Conservation (phyloP, 2,329 filamentous ascomycete genomes). For the Periconia sp. region DNA sequence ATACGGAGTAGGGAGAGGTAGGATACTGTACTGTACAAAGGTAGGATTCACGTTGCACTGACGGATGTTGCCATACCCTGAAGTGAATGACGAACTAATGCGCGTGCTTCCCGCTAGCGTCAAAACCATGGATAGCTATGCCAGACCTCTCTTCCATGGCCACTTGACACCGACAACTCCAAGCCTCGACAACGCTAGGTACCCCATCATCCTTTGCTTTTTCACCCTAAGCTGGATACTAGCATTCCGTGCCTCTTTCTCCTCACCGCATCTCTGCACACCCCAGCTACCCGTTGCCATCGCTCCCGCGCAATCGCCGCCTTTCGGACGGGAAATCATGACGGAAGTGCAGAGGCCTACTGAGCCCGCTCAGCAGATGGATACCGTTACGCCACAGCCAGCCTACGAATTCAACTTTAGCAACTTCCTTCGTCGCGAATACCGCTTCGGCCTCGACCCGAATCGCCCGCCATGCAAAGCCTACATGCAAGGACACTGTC, state of each 20-base stretch:
- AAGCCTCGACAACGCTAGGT: no score
- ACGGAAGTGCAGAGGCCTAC: slow-evolving; percentile 32
- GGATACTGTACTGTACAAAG: no score
- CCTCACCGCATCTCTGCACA: not conserved
- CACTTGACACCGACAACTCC: not conserved
- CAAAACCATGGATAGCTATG: not conserved
- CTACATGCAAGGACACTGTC: slow-evolving; percentile 83
- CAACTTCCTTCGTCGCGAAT: slow-evolving; percentile 79
- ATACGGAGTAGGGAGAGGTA: no score
- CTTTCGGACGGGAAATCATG: slow-evolving; percentile 15
- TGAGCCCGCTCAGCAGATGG: slow-evolving; percentile 28
- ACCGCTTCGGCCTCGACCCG: slow-evolving; percentile 79
- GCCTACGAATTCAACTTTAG: slow-evolving; percentile 78
- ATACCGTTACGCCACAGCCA: slow-evolving; percentile 18
- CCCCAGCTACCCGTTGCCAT: not conserved
- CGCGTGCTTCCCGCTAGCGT: not conserved
- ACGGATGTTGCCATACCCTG: not conserved
- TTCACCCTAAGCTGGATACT: no score
- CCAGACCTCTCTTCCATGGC: not conserved
- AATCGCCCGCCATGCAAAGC: slow-evolving; percentile 75
- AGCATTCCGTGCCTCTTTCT: no score
- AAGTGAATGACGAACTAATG: not conserved
- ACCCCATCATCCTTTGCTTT: no score
- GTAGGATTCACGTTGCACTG: no score
- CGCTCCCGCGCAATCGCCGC: not conserved